phyloP scores from a whole-genome alignment of 75 land plant genomes.

The Pinus tabuliformis region DNA sequence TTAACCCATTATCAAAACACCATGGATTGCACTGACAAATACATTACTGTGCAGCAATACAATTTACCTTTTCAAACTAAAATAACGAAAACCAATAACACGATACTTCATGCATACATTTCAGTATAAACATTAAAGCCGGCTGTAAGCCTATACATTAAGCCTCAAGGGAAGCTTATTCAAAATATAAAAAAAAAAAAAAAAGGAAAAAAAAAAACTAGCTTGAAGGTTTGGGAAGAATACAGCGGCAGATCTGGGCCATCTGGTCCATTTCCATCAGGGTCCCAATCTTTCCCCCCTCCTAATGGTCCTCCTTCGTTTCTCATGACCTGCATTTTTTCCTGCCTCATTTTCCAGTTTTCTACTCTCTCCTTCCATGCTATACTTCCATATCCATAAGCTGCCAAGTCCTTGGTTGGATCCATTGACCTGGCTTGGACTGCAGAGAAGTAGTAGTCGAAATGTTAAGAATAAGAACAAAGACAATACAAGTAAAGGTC shows the following conservation, averaged over 20 bases:
- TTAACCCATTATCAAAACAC: neutral
- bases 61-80: neutral
- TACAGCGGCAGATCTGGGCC: slow-evolving; percentile 86
- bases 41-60: no score
- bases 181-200: neutral
- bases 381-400: slow-evolving; percentile 97
- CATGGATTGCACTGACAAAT: neutral
- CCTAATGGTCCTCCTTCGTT: slow-evolving; percentile 45
- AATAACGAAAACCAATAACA: no score
- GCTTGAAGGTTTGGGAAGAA: slow-evolving; percentile 8
- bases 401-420: slow-evolving; percentile 84
- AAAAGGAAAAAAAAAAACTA: neutral
- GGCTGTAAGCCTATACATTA: no score
- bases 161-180: no score
- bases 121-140: no score
- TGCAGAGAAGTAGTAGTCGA: slow-evolving; percentile 36
- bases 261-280: slow-evolving; percentile 45
- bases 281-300: slow-evolving; percentile 39
- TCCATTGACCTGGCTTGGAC: slow-evolving; percentile 83
- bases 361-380: slow-evolving; percentile 96
- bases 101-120: no score
- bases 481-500: neutral
- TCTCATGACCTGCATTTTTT: slow-evolving; percentile 63
- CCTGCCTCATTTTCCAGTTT: slow-evolving; percentile 82
- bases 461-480: slow-evolving; percentile 19